Conservation (phyloP, 1,284 basidiomycete genomes). For the Ustilago tritici region DNA sequence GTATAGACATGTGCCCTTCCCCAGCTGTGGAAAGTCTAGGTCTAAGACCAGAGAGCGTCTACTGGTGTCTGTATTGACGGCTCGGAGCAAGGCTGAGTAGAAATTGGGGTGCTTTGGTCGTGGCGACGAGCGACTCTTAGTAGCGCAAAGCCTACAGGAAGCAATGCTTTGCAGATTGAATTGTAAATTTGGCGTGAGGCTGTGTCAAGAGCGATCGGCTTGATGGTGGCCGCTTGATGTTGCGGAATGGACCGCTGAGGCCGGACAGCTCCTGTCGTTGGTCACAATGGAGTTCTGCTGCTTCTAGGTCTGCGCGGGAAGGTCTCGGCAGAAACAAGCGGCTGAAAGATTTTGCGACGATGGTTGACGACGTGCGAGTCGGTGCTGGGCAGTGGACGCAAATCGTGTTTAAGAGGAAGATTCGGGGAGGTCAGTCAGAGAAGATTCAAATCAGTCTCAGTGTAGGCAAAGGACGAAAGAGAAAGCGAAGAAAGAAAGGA, state of each 20-base stretch:
- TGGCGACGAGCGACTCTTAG: background rate
- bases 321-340: background rate
- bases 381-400: background rate
- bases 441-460: background rate
- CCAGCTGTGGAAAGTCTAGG: slow-evolving; percentile 29
- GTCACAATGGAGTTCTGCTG: background rate
- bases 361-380: background rate
- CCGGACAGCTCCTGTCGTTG: background rate
- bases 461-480: background rate
- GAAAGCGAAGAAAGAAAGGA: background rate
- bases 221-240: background rate
- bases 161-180: background rate
- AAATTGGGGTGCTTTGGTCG: background rate
- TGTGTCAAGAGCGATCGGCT: background rate
- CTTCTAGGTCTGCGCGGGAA: background rate
- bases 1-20: slow-evolving; percentile 30
- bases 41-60: slow-evolving; percentile 29
- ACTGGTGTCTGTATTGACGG: slow-evolving; percentile 6
- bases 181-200: background rate
- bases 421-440: background rate
- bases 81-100: background rate
- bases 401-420: background rate
- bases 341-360: background rate
- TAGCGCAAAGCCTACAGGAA: background rate
- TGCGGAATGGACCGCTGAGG: background rate